Conservation (phyloP, 352 stramenopile species). For the Pythium rishiriense region DNA sequence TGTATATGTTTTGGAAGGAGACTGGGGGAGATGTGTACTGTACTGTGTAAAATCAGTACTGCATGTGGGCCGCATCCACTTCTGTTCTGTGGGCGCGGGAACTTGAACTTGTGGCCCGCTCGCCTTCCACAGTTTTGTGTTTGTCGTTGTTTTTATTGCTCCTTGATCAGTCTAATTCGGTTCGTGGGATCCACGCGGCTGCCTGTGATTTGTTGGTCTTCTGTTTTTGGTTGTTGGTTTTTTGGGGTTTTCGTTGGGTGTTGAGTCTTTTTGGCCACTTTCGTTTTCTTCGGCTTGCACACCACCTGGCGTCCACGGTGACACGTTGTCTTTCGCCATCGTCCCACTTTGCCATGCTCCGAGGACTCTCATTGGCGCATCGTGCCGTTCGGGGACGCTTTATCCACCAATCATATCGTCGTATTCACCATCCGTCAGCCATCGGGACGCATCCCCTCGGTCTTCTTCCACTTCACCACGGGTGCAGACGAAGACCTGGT, state of each 20-base stretch:
- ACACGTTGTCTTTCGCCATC: not conserved
- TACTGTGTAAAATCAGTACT: not conserved
- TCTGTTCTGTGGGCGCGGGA: not conserved
- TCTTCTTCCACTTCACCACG: conserved; percentile 15
- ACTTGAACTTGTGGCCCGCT: not conserved
- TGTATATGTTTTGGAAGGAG: not conserved
- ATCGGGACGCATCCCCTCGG: conserved; percentile 5
- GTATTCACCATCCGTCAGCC: conserved; percentile 1
- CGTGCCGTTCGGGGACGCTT: not conserved
- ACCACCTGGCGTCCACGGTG: not conserved
- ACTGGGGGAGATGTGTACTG: too few relatives aligned
- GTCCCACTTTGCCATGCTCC: conserved; percentile 8
- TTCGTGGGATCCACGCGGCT: too few relatives aligned
- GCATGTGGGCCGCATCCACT: too few relatives aligned
- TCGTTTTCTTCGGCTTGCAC: conserved; percentile 5
- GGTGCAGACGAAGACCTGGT: conserved; percentile 23
- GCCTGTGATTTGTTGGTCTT: not conserved
- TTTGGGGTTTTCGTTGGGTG: too few relatives aligned
- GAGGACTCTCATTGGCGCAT: conserved; percentile 13
- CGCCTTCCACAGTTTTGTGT: not conserved
- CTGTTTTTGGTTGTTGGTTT: conserved; percentile 4
- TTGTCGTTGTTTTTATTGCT: too few relatives aligned
- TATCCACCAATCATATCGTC: conserved; percentile 6
- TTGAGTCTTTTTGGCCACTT: conserved; percentile 1
- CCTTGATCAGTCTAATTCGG: too few relatives aligned